A percentile compares a stretch with the other conserved stretches of the same genome.
phyloP scores from a whole-genome alignment of 768 basidiomycete genomes.

The Boletus subcaerulescens region DNA sequence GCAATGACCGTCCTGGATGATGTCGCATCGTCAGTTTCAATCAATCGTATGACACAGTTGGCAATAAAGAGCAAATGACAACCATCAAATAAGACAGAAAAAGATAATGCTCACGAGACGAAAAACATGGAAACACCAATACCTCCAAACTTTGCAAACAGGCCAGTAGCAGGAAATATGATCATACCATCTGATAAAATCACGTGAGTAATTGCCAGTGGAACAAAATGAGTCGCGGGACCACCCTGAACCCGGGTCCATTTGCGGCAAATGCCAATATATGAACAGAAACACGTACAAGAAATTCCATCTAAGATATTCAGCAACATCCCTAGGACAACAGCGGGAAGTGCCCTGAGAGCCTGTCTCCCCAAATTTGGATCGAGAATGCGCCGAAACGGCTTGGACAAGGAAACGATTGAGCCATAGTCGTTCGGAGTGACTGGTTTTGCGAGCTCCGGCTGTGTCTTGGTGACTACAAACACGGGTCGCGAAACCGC shows the following conservation, averaged over 20 bases:
- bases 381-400: constrained; percentile 10
- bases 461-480: constrained; percentile 2
- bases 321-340: constrained; percentile 77
- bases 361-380: constrained; percentile 18
- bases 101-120: constrained; percentile 52
- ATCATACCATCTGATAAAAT: constrained; percentile 80
- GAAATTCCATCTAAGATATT: constrained; percentile 94
- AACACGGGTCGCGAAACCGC: not conserved
- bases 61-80: constrained; percentile 1
- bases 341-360: constrained; percentile 67
- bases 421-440: constrained; percentile 9
- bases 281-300: constrained; percentile 47
- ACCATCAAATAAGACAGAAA: not conserved
- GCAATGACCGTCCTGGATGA: constrained; percentile 61
- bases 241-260: not conserved
- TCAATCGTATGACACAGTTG: too few species aligned
- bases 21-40: not conserved
- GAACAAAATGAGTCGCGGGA: not conserved
- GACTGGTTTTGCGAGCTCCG: constrained; percentile 5
- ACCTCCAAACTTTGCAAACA: constrained; percentile 78
- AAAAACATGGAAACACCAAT: constrained; percentile 97
- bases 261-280: not conserved
- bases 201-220: constrained; percentile 1
- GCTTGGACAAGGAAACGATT: constrained; percentile 1
- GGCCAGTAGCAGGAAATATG: constrained; percentile 81